These are phyloP conservation scores for Leucocoprinus birnbaumii DNA, from an alignment of 768 basidiomycete genomes.

Conservation along the genomic window DNA sequence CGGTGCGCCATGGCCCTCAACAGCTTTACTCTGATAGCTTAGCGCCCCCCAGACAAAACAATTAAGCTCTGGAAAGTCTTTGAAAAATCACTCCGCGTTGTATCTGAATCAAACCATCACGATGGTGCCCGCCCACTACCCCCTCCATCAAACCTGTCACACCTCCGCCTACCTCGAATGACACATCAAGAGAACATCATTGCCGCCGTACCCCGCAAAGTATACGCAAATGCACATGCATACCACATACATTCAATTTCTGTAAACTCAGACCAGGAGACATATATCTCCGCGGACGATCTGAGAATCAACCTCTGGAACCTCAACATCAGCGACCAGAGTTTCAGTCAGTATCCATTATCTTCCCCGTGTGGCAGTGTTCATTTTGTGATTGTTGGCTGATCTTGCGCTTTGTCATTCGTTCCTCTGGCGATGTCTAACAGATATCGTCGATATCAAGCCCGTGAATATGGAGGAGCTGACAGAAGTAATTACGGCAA, in stretches of 20 bases:
- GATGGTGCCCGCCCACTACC: slow-evolving; percentile 74
- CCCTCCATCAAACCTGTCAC: slow-evolving; percentile 51
- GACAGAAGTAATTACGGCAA: slow-evolving; percentile 99
- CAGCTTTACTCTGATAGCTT: slow-evolving; percentile 8
- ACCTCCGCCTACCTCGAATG: slow-evolving; percentile 88
- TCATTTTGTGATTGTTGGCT: slow-evolving; percentile 15
- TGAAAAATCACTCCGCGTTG: slow-evolving; percentile 93
- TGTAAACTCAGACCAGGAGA: slow-evolving; percentile 99
- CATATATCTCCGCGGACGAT: slow-evolving; percentile 99
- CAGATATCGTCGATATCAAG: slow-evolving; percentile 99
- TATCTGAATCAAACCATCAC: slow-evolving; percentile 93
- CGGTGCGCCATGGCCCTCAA: slow-evolving; percentile 49
- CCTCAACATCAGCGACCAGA: slow-evolving; percentile 96
- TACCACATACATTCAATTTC: slow-evolving; percentile 99
- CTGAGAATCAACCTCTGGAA: slow-evolving; percentile 98
- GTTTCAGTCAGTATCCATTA: slow-evolving; percentile 84
- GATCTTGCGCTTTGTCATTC: neutral
- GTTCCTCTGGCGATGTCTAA: slow-evolving; percentile 10
- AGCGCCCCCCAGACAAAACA: slow-evolving; percentile 79
- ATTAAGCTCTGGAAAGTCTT: slow-evolving; percentile 99
- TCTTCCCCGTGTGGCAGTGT: neutral
- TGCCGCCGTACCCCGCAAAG: slow-evolving; percentile 96
- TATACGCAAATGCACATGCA: slow-evolving; percentile 98
- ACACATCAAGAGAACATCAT: slow-evolving; percentile 95
- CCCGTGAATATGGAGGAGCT: slow-evolving; percentile 99